phyloP scores from a whole-genome alignment of 345 rosid genomes.

The Aegle marmelos region DNA sequence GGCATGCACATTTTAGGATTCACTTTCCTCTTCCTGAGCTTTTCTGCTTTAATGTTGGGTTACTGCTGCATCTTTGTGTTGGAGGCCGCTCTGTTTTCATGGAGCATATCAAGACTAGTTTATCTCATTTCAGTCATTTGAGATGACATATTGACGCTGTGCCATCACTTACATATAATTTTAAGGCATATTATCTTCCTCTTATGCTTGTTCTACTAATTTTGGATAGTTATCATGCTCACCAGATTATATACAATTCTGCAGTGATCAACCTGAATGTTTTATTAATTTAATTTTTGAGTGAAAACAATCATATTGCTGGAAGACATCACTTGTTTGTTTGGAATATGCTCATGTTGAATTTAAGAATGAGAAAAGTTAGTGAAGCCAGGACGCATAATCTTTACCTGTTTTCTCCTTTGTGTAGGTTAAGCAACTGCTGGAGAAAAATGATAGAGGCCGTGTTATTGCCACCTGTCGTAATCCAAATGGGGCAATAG shows the following conservation, averaged over 20 bases:
- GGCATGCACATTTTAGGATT: not conserved
- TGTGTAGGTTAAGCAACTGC: conserved; percentile 62
- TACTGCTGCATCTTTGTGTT: not conserved
- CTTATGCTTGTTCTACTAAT: not conserved
- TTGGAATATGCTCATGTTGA: not conserved
- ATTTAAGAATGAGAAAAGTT: not conserved
- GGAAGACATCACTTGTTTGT: not conserved
- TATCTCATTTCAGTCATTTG: not conserved
- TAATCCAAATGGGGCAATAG: conserved; percentile 53
- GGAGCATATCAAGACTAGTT: not conserved
- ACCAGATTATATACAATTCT: not conserved
- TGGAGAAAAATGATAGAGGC: conserved; percentile 62
- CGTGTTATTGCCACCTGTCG: conserved; percentile 84
- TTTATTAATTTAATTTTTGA: not conserved
- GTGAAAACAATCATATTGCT: not conserved
- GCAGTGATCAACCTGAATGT: not conserved
- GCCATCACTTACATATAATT: not conserved
- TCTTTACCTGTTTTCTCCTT: conserved; percentile 4
- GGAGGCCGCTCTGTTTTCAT: not conserved
- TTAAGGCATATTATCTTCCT: not conserved
- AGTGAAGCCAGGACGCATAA: not conserved
- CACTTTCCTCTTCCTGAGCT: not conserved
- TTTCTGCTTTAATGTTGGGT: not conserved
- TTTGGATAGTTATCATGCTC: not conserved
- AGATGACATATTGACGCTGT: not conserved